Percentiles rank a stretch among this genome's conserved stretches.
These are phyloP conservation scores for Candida parachauliodes DNA, from an alignment of 805 yeast genomes.

Conservation along the genomic window DNA sequence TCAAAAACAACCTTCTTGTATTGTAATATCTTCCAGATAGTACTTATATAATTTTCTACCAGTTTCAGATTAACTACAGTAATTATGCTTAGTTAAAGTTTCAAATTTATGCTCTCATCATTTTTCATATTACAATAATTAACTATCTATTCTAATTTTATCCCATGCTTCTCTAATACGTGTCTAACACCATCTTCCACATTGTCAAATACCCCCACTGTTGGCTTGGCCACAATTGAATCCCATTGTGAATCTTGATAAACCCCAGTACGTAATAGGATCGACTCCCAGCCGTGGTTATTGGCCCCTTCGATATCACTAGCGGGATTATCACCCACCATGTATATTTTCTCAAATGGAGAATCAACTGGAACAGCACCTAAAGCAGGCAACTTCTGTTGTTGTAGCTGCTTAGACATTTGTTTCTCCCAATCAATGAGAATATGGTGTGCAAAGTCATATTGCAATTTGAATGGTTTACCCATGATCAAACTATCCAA, in stretches of 20 bases:
- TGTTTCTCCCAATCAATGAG: slow-evolving; percentile 53
- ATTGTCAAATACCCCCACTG: slow-evolving; percentile 47
- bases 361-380: slow-evolving; percentile 31
- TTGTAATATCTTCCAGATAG: too few species aligned
- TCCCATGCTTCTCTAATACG: slow-evolving; percentile 8
- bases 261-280: slow-evolving; percentile 86
- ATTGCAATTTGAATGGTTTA: slow-evolving; percentile 75
- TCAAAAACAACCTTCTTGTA: too few species aligned
- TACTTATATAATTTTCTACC: too few species aligned
- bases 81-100: too few species aligned
- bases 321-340: slow-evolving; percentile 98
- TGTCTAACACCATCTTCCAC: slow-evolving; percentile 42
- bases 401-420: slow-evolving; percentile 16
- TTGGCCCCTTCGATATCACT: slow-evolving; percentile 91
- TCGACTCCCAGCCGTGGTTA: slow-evolving; percentile 81
- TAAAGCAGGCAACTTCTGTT: slow-evolving; percentile 40
- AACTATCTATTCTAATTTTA: too few species aligned
- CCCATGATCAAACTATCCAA: slow-evolving; percentile 65
- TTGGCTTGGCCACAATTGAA: slow-evolving; percentile 38
- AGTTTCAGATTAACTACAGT: too few species aligned
- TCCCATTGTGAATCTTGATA: slow-evolving; percentile 57
- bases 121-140: too few species aligned
- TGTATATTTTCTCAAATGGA: slow-evolving; percentile 61
- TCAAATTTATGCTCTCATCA: too few species aligned
- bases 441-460: slow-evolving; percentile 77